These are phyloP conservation scores for Xylariaceae sp. DNA, from an alignment of 2,329 filamentous ascomycete species.

Conservation along the genomic window DNA sequence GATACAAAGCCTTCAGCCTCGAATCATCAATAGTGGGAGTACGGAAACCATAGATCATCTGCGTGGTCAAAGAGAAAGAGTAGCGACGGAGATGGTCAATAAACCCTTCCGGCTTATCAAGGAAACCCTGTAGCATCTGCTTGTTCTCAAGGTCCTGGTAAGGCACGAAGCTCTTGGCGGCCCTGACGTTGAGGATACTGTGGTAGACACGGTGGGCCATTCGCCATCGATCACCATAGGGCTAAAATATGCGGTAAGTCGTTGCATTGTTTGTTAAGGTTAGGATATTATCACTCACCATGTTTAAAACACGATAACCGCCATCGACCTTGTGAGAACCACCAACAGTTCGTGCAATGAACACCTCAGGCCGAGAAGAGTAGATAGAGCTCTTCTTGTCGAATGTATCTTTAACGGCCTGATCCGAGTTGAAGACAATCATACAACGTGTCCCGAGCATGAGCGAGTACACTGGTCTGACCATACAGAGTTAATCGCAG, in stretches of 20 bases:
- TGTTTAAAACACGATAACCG: constrained; percentile 19
- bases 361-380: constrained; percentile 20
- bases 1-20: constrained; percentile 24
- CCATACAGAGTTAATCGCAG: constrained; percentile 3
- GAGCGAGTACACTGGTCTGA: constrained; percentile 20
- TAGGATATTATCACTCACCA: constrained; percentile 10
- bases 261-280: not conserved
- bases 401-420: constrained; percentile 19
- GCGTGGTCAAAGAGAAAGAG: constrained; percentile 44
- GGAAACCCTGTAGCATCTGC: constrained; percentile 47
- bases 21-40: constrained; percentile 35
- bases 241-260: constrained; percentile 17
- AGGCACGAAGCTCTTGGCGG: constrained; percentile 46
- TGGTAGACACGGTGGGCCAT: constrained; percentile 39
- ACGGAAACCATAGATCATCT: constrained; percentile 47
- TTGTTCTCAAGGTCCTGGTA: constrained; percentile 55
- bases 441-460: constrained; percentile 19
- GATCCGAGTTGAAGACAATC: constrained; percentile 19
- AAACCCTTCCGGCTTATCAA: constrained; percentile 40
- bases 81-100: constrained; percentile 44
- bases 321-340: constrained; percentile 18
- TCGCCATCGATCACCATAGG: constrained; percentile 34
- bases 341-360: constrained; percentile 20
- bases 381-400: constrained; percentile 23
- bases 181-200: constrained; percentile 43